Evolutionary conservation across 306 rosid species (phyloP).

Genomic region (Quercus wislizeni): DNA sequence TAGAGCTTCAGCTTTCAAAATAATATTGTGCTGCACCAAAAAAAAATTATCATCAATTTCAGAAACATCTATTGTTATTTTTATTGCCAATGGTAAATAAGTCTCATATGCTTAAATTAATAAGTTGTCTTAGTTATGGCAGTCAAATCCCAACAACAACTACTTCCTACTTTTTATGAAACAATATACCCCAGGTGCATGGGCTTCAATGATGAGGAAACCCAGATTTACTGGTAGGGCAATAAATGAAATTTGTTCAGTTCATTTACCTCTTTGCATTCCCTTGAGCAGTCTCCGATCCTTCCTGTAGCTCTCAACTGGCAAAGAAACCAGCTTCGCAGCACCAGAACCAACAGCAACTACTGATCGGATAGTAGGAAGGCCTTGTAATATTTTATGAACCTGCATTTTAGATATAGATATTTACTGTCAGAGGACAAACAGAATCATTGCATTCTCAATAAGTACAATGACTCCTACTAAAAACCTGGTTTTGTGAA

Average conservation of each 20-base stretch:
- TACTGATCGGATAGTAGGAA: conserved; percentile 79
- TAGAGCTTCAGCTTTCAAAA: background rate
- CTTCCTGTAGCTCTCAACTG: conserved; percentile 87
- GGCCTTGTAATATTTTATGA: conserved; percentile 76
- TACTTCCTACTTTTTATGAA: too few relatives aligned
- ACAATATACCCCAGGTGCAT: background rate
- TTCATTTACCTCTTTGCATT: conserved; percentile 83
- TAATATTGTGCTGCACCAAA: conserved; percentile 6
- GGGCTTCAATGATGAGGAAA: background rate
- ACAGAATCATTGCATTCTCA: conserved; percentile 18
- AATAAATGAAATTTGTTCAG: conserved; percentile 14
- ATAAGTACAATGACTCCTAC: conserved; percentile 16
- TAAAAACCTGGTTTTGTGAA: conserved; percentile 84
- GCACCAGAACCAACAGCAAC: conserved; percentile 87
- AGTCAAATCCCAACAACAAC: background rate
- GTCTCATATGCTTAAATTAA: background rate
- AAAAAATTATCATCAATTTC: conserved; percentile 5
- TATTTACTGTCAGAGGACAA: conserved; percentile 20
- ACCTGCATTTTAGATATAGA: conserved; percentile 43
- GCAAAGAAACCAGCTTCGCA: conserved; percentile 84
- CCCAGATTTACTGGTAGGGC: conserved; percentile 6
- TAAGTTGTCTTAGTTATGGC: background rate
- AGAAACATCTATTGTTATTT: conserved; percentile 12
- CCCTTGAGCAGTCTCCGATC: conserved; percentile 92
- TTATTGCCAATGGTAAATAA: conserved; percentile 7